Evolutionary conservation across 2,329 filamentous ascomycete species (phyloP).

Genomic region (Fulvia fulva): DNA sequence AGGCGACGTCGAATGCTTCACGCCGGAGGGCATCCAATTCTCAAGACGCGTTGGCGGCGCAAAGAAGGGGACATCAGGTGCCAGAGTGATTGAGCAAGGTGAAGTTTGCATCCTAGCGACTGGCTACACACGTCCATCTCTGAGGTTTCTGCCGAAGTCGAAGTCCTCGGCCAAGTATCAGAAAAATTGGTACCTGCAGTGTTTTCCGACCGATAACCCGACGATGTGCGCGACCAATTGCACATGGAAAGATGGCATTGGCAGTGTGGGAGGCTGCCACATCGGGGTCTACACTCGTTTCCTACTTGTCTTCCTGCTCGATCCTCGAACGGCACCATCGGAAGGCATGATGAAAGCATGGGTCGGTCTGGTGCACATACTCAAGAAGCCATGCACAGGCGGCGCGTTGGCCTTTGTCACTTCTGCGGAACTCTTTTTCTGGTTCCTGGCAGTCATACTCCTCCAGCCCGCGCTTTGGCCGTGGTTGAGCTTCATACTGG

Average conservation of each 20-base stretch:
- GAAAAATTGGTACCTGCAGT: slow-evolving; percentile 84
- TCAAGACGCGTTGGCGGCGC: slow-evolving; percentile 55
- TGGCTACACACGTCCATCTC: slow-evolving; percentile 68
- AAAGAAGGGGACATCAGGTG: slow-evolving; percentile 2
- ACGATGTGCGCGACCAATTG: slow-evolving; percentile 77
- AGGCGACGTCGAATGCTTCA: slow-evolving; percentile 68
- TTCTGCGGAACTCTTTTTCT: slow-evolving; percentile 77
- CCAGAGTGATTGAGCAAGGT: slow-evolving; percentile 56
- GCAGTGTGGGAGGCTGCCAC: slow-evolving; percentile 79
- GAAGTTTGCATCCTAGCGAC: slow-evolving; percentile 82
- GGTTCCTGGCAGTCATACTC: slow-evolving; percentile 73
- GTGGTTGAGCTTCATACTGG: slow-evolving; percentile 79
- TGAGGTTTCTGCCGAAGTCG: slow-evolving; percentile 69
- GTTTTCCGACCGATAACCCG: slow-evolving; percentile 71
- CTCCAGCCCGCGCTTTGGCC: slow-evolving; percentile 88
- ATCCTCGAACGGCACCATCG: slow-evolving; percentile 69
- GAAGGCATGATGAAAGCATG: slow-evolving; percentile 75
- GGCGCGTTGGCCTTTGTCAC: slow-evolving; percentile 87
- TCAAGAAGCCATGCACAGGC: slow-evolving; percentile 67
- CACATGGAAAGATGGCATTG: slow-evolving; percentile 76
- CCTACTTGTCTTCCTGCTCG: slow-evolving; percentile 77
- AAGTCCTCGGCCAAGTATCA: slow-evolving; percentile 69
- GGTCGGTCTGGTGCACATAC: slow-evolving; percentile 74
- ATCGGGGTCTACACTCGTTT: slow-evolving; percentile 86
- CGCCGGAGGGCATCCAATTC: slow-evolving; percentile 61